phyloP scores from a whole-genome alignment of 176 grass and related monocot species.

The Oryza officinalis region DNA sequence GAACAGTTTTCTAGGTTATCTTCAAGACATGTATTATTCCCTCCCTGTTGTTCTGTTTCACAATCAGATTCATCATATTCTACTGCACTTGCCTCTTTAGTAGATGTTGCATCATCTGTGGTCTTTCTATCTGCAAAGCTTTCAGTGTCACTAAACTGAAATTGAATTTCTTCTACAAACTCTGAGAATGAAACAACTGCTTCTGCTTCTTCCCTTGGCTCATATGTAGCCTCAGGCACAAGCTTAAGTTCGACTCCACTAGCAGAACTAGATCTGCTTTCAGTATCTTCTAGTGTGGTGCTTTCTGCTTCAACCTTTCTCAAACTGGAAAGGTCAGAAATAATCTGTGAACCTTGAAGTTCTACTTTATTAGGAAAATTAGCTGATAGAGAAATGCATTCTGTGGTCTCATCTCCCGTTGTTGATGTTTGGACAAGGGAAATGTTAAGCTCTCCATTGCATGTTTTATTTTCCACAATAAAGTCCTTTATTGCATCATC shows the following conservation, averaged over 20 bases:
- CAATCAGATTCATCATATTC: conserved; percentile 40
- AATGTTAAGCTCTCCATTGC: conserved; percentile 32
- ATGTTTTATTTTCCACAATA: conserved; percentile 38
- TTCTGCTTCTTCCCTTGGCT: conserved; percentile 36
- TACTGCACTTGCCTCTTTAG: conserved; percentile 35
- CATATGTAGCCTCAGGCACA: conserved; percentile 18
- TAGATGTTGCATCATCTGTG: conserved; percentile 20
- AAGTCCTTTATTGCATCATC: conserved; percentile 29
- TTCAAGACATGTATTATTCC: neutral
- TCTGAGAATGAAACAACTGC: conserved; percentile 42
- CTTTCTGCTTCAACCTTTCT: conserved; percentile 21
- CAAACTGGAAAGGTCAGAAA: conserved; percentile 34
- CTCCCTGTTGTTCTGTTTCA: conserved; percentile 46
- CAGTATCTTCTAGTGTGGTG: conserved; percentile 20
- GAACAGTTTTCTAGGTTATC: conserved; percentile 38
- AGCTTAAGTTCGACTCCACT: conserved; percentile 18
- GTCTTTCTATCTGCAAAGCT: conserved; percentile 56
- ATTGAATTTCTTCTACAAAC: conserved; percentile 71
- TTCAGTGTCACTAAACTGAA: conserved; percentile 69
- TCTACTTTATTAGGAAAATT: conserved; percentile 23
- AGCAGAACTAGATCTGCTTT: conserved; percentile 16
- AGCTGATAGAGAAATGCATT: conserved; percentile 15
- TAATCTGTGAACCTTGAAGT: conserved; percentile 6
- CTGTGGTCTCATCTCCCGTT: neutral
- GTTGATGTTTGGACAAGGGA: conserved; percentile 35